A percentile compares a stretch with the other conserved stretches of the same genome.
These are phyloP conservation scores for Apiospora phragmitis DNA, from an alignment of 2,329 filamentous ascomycete species.

Conservation along the genomic window DNA sequence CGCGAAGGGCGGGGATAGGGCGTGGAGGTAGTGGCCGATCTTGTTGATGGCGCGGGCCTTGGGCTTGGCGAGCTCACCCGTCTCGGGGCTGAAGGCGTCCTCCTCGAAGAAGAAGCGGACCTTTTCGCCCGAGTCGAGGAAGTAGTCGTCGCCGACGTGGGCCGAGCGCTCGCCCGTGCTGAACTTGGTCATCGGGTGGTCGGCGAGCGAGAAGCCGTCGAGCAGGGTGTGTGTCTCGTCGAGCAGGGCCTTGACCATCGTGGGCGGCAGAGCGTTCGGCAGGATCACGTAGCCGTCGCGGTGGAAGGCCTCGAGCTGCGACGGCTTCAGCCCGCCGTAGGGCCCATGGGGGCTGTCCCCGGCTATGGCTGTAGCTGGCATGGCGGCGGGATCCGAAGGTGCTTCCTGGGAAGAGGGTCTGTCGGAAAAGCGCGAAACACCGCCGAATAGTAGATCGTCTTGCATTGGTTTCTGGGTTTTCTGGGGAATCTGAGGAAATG, in stretches of 20 bases:
- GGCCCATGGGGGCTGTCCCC: constrained; percentile 15
- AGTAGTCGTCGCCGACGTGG: constrained; percentile 94
- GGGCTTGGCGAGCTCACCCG: constrained; percentile 69
- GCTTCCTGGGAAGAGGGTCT: background rate
- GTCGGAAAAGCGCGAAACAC: constrained; percentile 5
- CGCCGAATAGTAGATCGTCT: background rate
- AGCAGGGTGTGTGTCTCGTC: constrained; percentile 75
- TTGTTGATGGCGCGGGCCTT: constrained; percentile 88
- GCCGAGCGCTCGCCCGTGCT: constrained; percentile 73
- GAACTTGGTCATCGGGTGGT: constrained; percentile 93
- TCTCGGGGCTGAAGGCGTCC: constrained; percentile 71
- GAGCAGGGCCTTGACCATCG: constrained; percentile 69
- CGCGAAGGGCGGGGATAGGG: constrained; percentile 66
- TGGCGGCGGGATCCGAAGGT: background rate
- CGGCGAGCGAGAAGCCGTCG: constrained; percentile 70
- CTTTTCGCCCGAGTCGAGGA: constrained; percentile 86
- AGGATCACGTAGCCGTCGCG: constrained; percentile 90
- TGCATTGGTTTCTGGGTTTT: background rate
- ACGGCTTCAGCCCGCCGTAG: constrained; percentile 62
- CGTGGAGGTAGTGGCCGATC: constrained; percentile 78
- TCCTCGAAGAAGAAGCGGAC: constrained; percentile 97
- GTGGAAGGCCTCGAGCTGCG: constrained; percentile 72
- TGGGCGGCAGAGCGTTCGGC: constrained; percentile 68
- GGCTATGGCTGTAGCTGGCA: constrained; percentile 4
- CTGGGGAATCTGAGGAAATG: background rate